A percentile compares a stretch with the other conserved stretches of the same genome.
phyloP scores from a whole-genome alignment of 495 filamentous ascomycete species.

The Pseudevernia furfuracea region DNA sequence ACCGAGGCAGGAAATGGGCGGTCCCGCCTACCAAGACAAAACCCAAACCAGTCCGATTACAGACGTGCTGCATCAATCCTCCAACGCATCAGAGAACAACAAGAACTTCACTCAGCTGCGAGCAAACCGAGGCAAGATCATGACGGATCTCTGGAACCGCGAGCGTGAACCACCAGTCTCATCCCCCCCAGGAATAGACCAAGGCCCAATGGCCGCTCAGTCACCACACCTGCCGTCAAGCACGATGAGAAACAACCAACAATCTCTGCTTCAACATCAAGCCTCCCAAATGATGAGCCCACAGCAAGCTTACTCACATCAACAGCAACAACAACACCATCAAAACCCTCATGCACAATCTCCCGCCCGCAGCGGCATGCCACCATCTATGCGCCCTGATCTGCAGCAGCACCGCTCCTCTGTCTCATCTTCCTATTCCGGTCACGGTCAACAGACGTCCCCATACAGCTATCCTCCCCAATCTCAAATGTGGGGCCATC shows the following conservation, averaged over 20 bases:
- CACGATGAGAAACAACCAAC: conserved; percentile 37
- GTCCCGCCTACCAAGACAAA: conserved; percentile 81
- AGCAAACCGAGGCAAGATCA: conserved; percentile 62
- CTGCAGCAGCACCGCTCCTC: conserved; percentile 36
- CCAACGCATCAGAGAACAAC: conserved; percentile 85
- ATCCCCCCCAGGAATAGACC: conserved; percentile 41
- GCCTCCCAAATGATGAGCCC: conserved; percentile 38
- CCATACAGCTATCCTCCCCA: conserved; percentile 44
- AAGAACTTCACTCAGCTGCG: conserved; percentile 69
- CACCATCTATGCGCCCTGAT: conserved; percentile 38
- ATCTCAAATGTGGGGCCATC: conserved; percentile 45
- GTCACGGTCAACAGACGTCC: conserved; percentile 33
- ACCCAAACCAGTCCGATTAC: conserved; percentile 66
- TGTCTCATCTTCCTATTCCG: conserved; percentile 35
- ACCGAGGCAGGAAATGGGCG: conserved; percentile 81
- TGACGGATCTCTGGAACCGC: conserved; percentile 68
- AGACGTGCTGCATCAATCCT: conserved; percentile 84
- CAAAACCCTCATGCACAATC: conserved; percentile 39
- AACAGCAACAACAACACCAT: conserved; percentile 30
- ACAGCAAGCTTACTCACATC: conserved; percentile 26
- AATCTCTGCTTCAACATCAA: conserved; percentile 36
- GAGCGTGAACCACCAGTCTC: conserved; percentile 65
- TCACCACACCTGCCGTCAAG: conserved; percentile 36
- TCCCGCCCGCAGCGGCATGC: conserved; percentile 36
- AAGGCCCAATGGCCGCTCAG: conserved; percentile 43